Evolutionary conservation across 2,329 filamentous ascomycete genomes (phyloP).

Genomic region (Cercospora sesami): DNA sequence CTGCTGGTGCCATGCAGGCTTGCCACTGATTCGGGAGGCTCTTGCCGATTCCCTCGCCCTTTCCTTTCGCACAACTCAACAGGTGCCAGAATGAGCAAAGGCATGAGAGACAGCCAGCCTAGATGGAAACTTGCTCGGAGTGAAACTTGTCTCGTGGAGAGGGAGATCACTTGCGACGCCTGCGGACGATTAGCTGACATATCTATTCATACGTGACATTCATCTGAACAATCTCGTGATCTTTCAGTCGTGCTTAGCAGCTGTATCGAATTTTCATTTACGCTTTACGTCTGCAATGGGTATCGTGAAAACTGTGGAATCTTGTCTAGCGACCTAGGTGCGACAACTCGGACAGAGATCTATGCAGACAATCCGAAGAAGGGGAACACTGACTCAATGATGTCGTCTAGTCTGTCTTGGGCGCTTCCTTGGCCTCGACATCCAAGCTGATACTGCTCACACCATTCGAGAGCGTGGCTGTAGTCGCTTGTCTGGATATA

Average conservation of each 20-base stretch:
- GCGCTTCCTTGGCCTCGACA: constrained; percentile 25
- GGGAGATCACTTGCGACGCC: background rate
- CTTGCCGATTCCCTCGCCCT: background rate
- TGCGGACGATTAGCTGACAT: background rate
- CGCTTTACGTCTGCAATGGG: background rate
- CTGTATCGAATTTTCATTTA: background rate
- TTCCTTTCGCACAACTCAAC: background rate
- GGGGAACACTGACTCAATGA: background rate
- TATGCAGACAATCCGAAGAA: background rate
- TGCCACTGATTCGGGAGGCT: background rate
- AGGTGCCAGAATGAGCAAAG: background rate
- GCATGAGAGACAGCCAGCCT: background rate
- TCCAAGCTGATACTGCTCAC: constrained; percentile 30
- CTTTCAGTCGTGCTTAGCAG: background rate
- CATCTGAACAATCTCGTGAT: background rate
- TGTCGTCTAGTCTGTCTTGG: constrained; percentile 23
- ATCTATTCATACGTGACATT: background rate
- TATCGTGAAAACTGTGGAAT: background rate
- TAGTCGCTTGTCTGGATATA: constrained; percentile 35
- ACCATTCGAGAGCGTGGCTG: constrained; percentile 24
- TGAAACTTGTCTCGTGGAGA: background rate
- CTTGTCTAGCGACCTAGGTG: background rate
- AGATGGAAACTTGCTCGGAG: background rate
- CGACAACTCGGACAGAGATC: background rate
- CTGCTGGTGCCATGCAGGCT: background rate